Base-by-base conservation (phyloP, 2,329 filamentous ascomycete species). In the Verticillium tricorpus region DNA sequence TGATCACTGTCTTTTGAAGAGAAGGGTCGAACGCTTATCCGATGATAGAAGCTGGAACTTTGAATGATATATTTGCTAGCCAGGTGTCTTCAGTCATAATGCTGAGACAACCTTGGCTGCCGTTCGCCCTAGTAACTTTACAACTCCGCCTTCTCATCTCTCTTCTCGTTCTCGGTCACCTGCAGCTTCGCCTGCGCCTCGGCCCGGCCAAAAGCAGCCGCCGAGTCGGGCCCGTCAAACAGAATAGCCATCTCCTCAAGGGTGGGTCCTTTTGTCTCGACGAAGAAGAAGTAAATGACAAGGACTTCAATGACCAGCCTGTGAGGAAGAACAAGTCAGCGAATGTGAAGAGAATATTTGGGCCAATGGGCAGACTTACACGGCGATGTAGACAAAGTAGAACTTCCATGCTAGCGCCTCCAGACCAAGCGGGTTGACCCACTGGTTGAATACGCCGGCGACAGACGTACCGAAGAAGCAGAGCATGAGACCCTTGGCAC, bases 161-260 rank as follows among this genome's bases (percentile, higher is more conserved):
- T 52, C 45, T 52, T 22, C 45, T 52, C 45, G n/a, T 52, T n/a
- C 19, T 52, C n/a, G 8, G 45, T 52, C n/a, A 52, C 45, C n/a
- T 52, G 45, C 45, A 25, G n/a, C 45, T 52, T 52, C 12, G 45
- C 45, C n/a, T 52, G 45, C 8, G 45, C 45, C 45, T 52, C 45
- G 11, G 45, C 45, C 45, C 45, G 11, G 4, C 45, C 45, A 25
- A 19, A 52, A 5, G 76, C 80, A 17, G 82, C 81, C 55, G 73
- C 66, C 39, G 83, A 85, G n/a, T 81, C 74, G 35, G 87, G 82
- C 37, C 85, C 86, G 66, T 89, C 86, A 72, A 89, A 88, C 73
- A 89, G 81, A 75, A 85, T 85, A 70, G 84, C 85, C 57, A 89
- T 80, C 73, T 89, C 86, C 74, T 89, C 86, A 37, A 89, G 85